Percentiles rank a stretch among this genome's conserved stretches.
Evolutionary conservation across 2,329 filamentous ascomycete genomes (phyloP).

Genomic region (Diplocarpon mali): DNA sequence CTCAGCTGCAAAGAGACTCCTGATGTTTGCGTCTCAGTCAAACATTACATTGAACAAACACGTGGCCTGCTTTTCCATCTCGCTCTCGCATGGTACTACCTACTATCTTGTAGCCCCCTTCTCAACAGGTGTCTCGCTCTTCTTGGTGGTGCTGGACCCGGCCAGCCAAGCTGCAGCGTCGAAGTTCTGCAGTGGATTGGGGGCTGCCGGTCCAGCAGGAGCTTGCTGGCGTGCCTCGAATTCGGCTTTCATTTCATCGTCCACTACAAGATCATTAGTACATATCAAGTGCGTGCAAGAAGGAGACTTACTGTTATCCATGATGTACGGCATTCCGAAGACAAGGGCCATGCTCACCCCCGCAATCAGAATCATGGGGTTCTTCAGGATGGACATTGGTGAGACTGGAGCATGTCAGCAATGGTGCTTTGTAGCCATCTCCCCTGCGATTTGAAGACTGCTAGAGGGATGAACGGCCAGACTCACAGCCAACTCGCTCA

Average conservation of each 20-base stretch:
- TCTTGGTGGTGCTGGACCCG: conserved; percentile 30
- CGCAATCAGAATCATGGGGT: conserved; percentile 92
- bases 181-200: conserved; percentile 45
- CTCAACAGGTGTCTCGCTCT: conserved; percentile 17
- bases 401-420: conserved; percentile 44
- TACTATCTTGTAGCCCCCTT: conserved; percentile 18
- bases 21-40: too few species aligned
- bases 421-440: background rate
- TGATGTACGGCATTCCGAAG: conserved; percentile 85
- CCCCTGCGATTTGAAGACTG: background rate
- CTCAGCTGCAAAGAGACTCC: too few species aligned
- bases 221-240: conserved; percentile 83
- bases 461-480: background rate
- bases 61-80: too few species aligned
- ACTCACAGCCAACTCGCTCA: conserved; percentile 65
- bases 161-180: conserved; percentile 61
- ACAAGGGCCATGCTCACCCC: conserved; percentile 73
- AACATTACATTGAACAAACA: too few species aligned
- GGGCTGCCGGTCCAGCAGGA: conserved; percentile 43
- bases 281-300: background rate
- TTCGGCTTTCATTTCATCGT: conserved; percentile 87
- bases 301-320: conserved; percentile 75
- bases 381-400: conserved; percentile 74
- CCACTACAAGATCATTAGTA: conserved; percentile 51
- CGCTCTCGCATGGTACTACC: background rate